phyloP scores from a whole-genome alignment of 495 filamentous ascomycete species.

The Bathelium albidoporum region DNA sequence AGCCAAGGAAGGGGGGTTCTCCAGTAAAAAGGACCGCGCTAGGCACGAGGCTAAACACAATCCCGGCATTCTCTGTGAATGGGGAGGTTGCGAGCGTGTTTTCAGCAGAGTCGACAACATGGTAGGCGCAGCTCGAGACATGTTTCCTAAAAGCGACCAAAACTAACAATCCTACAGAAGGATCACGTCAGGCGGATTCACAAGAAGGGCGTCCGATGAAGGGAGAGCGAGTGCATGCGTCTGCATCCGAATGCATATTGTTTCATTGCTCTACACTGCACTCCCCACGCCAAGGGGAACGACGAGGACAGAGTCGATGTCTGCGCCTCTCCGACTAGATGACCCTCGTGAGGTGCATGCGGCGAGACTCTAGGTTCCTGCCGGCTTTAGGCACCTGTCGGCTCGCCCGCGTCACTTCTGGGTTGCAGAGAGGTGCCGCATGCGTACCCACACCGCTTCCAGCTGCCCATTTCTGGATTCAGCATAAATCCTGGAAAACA shows the following conservation, averaged over 20 bases:
- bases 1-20: constrained; percentile 46
- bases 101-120: constrained; percentile 59
- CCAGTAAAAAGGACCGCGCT: constrained; percentile 53
- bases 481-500: neutral
- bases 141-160: constrained; percentile 21
- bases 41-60: constrained; percentile 56
- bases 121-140: constrained; percentile 23
- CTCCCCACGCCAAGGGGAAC: no score
- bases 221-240: neutral
- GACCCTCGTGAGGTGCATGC: no score
- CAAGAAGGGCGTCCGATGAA: constrained; percentile 16
- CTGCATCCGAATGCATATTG: neutral
- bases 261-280: neutral
- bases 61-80: constrained; percentile 48
- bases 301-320: no score
- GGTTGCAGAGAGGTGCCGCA: neutral
- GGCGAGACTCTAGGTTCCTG: no score
- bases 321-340: no score
- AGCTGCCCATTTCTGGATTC: neutral
- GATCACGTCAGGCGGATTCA: constrained; percentile 35
- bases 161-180: constrained; percentile 24
- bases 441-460: neutral
- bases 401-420: neutral
- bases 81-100: constrained; percentile 46
- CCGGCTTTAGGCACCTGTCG: neutral